A percentile compares a stretch with the other conserved stretches of the same genome.
Evolutionary conservation across 2,329 filamentous ascomycete genomes (phyloP).

Genomic region (Ophiostoma himal-ulmi): DNA sequence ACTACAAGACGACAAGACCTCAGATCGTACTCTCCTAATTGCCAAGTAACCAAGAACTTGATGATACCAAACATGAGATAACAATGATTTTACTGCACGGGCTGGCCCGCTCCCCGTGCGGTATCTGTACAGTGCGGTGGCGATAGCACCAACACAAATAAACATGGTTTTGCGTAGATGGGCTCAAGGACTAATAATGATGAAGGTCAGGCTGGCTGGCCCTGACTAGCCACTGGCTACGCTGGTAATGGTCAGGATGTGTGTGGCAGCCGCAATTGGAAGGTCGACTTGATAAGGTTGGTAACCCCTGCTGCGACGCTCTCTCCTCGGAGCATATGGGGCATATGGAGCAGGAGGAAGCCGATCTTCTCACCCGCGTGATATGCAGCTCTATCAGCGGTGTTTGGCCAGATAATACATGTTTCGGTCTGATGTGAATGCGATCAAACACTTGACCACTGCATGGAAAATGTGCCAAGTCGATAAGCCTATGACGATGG

Average conservation of each 20-base stretch:
- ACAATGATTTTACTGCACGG: background rate
- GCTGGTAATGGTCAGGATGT: background rate
- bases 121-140: background rate
- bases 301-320: background rate
- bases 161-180: too few species aligned
- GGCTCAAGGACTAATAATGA: background rate
- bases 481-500: background rate
- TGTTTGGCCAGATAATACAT: background rate
- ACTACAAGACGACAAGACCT: too few species aligned
- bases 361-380: conserved; percentile 1
- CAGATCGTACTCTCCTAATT: background rate
- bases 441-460: background rate
- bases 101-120: background rate
- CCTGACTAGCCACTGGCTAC: background rate
- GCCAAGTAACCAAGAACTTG: conserved; percentile 5
- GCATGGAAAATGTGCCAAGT: background rate
- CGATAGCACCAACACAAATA: background rate
- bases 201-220: background rate
- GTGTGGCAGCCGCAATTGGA: background rate
- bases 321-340: background rate
- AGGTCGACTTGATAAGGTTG: background rate
- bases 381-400: background rate
- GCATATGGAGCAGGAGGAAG: background rate
- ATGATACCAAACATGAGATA: background rate
- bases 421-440: conserved; percentile 2